A percentile compares a stretch with the other conserved stretches of the same genome.
Evolutionary conservation across 2,329 filamentous ascomycete species (phyloP).

Genomic region (Nemania bipapillata): DNA sequence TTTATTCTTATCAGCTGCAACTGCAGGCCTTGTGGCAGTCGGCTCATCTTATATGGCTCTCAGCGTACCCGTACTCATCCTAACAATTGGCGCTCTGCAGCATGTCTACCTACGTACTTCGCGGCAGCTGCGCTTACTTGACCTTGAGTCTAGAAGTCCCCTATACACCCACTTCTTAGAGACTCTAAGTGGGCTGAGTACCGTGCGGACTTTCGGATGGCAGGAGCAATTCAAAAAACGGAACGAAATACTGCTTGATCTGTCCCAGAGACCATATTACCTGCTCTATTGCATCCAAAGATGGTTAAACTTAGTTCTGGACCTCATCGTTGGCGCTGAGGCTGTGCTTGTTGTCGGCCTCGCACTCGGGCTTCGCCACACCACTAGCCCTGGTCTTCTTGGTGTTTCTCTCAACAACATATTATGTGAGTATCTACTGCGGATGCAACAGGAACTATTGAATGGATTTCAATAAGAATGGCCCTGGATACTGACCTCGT

Average conservation of each 20-base stretch:
- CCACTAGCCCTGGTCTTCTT: not conserved
- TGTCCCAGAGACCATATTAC: not conserved
- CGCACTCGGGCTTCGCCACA: not conserved
- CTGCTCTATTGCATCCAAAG: constrained; percentile 1
- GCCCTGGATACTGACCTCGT: not conserved
- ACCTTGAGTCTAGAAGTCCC: not conserved
- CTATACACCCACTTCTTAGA: not conserved
- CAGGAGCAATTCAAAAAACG: not conserved
- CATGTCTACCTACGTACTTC: not conserved
- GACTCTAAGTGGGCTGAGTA: not conserved
- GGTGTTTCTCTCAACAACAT: constrained; percentile 6
- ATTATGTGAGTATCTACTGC: not conserved
- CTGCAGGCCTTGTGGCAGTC: not conserved
- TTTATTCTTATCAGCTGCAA: no score
- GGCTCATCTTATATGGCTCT: not conserved
- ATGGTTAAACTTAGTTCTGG: constrained; percentile 9
- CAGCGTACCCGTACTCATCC: not conserved
- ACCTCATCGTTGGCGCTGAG: not conserved
- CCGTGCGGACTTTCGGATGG: constrained; percentile 53
- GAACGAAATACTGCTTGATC: not conserved
- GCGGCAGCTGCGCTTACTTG: not conserved
- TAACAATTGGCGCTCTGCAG: not conserved
- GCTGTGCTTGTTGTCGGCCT: not conserved
- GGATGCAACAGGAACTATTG: not conserved
- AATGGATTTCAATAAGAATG: not conserved